A percentile compares a stretch with the other conserved stretches of the same genome.
Conservation (phyloP, 441 rosid species). For the Corymbia calophylla region DNA sequence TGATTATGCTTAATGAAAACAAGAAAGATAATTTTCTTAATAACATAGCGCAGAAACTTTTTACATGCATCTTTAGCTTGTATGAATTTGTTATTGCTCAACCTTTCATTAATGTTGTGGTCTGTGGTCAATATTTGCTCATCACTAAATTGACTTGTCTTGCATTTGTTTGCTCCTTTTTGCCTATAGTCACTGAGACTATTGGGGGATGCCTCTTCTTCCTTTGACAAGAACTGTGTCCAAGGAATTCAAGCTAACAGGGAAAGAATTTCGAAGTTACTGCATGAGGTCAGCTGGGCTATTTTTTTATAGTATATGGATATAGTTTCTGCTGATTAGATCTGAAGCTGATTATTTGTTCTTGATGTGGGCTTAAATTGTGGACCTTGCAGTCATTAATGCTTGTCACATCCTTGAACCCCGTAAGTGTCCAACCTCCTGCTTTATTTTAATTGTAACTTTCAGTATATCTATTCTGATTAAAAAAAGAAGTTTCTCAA, state of each 20-base stretch:
- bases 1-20: not conserved
- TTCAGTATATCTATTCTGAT: not conserved
- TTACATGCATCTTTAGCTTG: not conserved
- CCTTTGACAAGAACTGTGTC: constrained; percentile 90
- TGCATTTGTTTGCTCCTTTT: not conserved
- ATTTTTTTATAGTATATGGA: not conserved
- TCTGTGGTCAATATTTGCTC: not conserved
- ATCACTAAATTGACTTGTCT: not conserved
- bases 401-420: constrained; percentile 97
- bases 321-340: not conserved
- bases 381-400: constrained; percentile 69
- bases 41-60: not conserved
- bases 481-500: not conserved
- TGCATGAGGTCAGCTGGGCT: constrained; percentile 61
- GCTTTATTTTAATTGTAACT: not conserved
- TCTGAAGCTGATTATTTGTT: not conserved
- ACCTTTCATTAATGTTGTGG: not conserved
- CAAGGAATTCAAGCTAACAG: constrained; percentile 85
- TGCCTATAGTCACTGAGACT: constrained; percentile 61
- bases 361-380: constrained; percentile 8
- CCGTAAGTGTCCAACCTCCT: constrained; percentile 44
- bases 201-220: constrained; percentile 87
- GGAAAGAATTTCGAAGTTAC: constrained; percentile 80
- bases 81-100: not conserved
- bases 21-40: not conserved